Base-by-base conservation (phyloP, 805 yeast species). In the Metschnikowia picachoensis region DNA sequence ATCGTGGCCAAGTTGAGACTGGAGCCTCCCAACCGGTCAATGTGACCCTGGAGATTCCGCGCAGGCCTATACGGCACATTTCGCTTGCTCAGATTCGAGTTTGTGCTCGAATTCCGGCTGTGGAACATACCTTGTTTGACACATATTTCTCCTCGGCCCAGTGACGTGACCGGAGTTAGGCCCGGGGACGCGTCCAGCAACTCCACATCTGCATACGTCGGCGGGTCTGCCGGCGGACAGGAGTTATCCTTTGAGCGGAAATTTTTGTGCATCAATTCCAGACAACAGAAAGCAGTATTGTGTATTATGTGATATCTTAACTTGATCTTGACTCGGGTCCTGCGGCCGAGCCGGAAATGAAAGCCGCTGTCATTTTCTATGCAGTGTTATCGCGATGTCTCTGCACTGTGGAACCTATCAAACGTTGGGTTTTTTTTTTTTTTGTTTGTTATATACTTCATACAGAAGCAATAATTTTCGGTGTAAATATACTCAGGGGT, bases 21-120 rank as follows among this genome's bases (percentile, higher is more conserved):
- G 31, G 41, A 28, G 12, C 41, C 51, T n/a, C 55, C 55, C 28
- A 54, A 42, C 29, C 47, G 36, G 44, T 68, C 73, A 29, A 68
- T 68, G 14, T 66, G 71, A 11, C 48, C 53, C 49, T 70, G 73
- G 35, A 65, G 67, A 37, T 69, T 70, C 12, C 53, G 43, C 2
- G 70, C 47, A 8, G 74, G 75, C 14, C 37, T 45, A 44, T 70
- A 70, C 1, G 75, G 73, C 9, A 53, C 56, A 50, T 61, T 44
- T 4, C 29, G 15, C 13, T 27, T 30, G 58, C 39, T 56, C 60
- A 40, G 15, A 30, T 28, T 40, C 10, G 37, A 8, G 17, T 15
- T 39, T 25, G 32, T 8, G 16, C n/a, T 13, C 15, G 36, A 25
- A 8, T 30, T 36, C 20, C 20, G 20, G 20, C 20, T 20, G 20